Percentiles rank a stretch among this genome's conserved stretches.
phyloP scores from a whole-genome alignment of 208 protist genomes.

The Sergeia podlipaevii region DNA sequence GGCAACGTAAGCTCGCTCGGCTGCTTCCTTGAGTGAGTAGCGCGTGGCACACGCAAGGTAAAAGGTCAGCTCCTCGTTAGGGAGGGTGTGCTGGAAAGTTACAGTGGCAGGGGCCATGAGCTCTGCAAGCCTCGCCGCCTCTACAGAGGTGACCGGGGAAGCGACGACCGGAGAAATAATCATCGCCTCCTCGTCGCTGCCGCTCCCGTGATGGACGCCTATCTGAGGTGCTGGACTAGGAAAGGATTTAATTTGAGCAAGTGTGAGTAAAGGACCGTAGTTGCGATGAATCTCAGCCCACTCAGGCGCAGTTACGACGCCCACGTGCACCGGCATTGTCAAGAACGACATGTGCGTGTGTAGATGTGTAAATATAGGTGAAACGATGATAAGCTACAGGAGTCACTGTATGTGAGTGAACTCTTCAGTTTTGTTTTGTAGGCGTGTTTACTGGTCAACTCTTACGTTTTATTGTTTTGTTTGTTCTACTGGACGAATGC shows the following conservation, averaged over 20 bases:
- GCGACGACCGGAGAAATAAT: conserved; percentile 12
- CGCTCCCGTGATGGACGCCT: background rate
- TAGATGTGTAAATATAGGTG: background rate
- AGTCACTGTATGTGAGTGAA: no score
- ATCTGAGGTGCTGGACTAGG: background rate
- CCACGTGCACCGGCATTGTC: conserved; percentile 7
- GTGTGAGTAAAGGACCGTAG: conserved; percentile 24
- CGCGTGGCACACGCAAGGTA: conserved; percentile 9
- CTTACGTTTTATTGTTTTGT: no score
- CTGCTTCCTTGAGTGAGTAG: conserved; percentile 13
- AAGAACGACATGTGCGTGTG: background rate
- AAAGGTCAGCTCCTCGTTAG: conserved; percentile 5
- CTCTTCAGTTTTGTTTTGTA: no score
- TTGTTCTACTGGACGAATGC: no score
- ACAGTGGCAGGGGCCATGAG: conserved; percentile 27
- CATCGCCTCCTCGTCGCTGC: conserved; percentile 11
- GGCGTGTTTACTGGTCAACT: no score
- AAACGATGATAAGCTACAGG: no score
- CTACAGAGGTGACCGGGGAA: conserved; percentile 9
- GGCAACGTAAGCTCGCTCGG: conserved; percentile 43
- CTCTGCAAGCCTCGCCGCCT: conserved; percentile 14
- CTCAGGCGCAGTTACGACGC: conserved; percentile 19
- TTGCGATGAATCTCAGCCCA: conserved; percentile 24
- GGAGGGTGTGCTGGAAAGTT: conserved; percentile 11
- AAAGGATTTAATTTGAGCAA: conserved; percentile 13